These are phyloP conservation scores for Lagenaria siceraria DNA, from an alignment of 306 rosid species.

Conservation along the genomic window DNA sequence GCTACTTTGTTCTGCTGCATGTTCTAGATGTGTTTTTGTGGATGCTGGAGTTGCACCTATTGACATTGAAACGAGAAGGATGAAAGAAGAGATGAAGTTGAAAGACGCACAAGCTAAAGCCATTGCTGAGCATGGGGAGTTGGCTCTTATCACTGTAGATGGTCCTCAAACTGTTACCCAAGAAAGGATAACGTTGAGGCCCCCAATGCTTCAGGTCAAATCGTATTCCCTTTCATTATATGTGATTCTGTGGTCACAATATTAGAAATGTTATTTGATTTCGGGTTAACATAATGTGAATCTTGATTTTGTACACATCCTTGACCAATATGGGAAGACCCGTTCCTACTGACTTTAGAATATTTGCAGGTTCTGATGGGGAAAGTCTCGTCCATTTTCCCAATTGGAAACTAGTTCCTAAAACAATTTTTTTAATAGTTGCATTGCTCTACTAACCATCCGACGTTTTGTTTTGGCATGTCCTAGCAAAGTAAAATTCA, in stretches of 20 bases:
- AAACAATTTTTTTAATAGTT: not conserved
- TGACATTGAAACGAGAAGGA: constrained; percentile 79
- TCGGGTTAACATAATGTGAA: not conserved
- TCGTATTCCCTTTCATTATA: not conserved
- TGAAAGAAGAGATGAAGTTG: constrained; percentile 78
- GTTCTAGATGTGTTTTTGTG: constrained; percentile 78
- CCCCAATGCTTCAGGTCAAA: constrained; percentile 94
- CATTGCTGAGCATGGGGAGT: constrained; percentile 76
- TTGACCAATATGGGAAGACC: not conserved
- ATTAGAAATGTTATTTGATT: not conserved
- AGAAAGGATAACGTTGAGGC: constrained; percentile 73
- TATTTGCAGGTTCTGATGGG: not conserved
- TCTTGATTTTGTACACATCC: not conserved
- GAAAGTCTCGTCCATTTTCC: not conserved
- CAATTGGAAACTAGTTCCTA: not conserved
- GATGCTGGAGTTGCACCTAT: constrained; percentile 86
- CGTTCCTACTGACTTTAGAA: not conserved
- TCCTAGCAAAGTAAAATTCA: not conserved
- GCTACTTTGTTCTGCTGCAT: constrained; percentile 9
- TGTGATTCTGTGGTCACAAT: not conserved
- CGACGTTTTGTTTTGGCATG: not conserved
- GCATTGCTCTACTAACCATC: not conserved
- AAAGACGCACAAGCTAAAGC: constrained; percentile 67
- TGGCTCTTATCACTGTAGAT: constrained; percentile 79
- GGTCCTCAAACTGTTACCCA: constrained; percentile 53